These are phyloP conservation scores for Thymus mandschuricus DNA, from an alignment of 257 asterid species.

Conservation along the genomic window DNA sequence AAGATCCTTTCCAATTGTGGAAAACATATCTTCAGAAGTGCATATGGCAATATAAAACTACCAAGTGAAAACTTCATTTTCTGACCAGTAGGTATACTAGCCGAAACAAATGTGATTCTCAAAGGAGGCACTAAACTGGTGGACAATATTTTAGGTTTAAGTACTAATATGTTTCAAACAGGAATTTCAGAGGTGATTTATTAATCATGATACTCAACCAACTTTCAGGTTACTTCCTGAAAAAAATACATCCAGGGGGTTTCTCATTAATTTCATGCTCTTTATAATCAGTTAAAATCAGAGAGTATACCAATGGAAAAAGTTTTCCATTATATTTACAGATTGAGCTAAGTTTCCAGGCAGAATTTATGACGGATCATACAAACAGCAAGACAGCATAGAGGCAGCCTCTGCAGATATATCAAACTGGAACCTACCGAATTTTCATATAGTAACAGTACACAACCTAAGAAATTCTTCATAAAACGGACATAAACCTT, in stretches of 20 bases:
- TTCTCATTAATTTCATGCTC: not conserved
- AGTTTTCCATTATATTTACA: conserved; percentile 7
- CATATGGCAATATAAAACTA: not conserved
- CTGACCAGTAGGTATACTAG: conserved; percentile 12
- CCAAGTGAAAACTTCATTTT: conserved; percentile 22
- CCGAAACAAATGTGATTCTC: conserved; percentile 15
- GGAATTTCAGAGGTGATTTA: conserved; percentile 1
- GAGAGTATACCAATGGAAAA: not conserved
- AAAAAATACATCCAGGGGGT: conserved; percentile 15
- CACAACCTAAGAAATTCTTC: conserved; percentile 21
- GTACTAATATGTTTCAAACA: not conserved
- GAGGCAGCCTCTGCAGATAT: conserved; percentile 23
- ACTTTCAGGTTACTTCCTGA: not conserved
- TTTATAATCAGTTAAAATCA: no score
- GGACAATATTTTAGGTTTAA: not conserved
- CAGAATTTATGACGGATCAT: conserved; percentile 11
- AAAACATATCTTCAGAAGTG: conserved; percentile 8
- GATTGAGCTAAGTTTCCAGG: not conserved
- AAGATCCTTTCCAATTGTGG: not conserved
- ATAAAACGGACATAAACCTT: conserved; percentile 57
- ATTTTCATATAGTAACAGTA: not conserved
- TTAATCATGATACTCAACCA: conserved; percentile 5
- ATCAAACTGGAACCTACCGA: conserved; percentile 3
- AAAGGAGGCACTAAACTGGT: not conserved
- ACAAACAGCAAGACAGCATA: conserved; percentile 5